Conservation (phyloP, 2,329 filamentous ascomycete species). For the Diaporthe ampelina region DNA sequence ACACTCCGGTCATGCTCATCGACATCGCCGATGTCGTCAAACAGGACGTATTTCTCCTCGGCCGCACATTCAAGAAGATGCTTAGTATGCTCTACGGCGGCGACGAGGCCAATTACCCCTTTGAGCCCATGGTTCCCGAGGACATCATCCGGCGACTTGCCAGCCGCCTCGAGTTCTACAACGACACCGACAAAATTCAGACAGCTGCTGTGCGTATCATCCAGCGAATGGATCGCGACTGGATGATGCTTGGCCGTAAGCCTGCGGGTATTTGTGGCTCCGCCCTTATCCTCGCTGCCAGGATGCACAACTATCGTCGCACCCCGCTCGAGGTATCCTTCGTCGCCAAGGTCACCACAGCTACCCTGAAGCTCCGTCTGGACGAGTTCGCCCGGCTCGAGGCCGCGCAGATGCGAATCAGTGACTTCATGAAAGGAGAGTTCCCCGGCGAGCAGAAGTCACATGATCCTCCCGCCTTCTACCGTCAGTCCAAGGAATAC, state of each 20-base stretch:
- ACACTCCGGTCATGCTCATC: slow-evolving; percentile 92
- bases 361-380: slow-evolving; percentile 91
- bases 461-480: slow-evolving; percentile 88
- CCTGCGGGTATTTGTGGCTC: slow-evolving; percentile 96
- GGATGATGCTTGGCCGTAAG: slow-evolving; percentile 95
- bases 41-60: slow-evolving; percentile 93
- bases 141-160: slow-evolving; percentile 93
- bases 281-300: slow-evolving; percentile 92
- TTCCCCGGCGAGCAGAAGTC: slow-evolving; percentile 67
- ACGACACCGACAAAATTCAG: slow-evolving; percentile 85
- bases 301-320: slow-evolving; percentile 98
- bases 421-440: slow-evolving; percentile 68
- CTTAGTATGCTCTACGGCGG: slow-evolving; percentile 77
- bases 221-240: slow-evolving; percentile 94
- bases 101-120: slow-evolving; percentile 53
- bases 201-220: slow-evolving; percentile 90
- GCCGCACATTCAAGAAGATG: slow-evolving; percentile 88
- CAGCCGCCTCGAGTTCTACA: slow-evolving; percentile 89
- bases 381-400: slow-evolving; percentile 93
- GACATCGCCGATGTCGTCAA: slow-evolving; percentile 88
- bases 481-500: slow-evolving; percentile 73
- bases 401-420: slow-evolving; percentile 86
- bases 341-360: slow-evolving; percentile 94
- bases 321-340: slow-evolving; percentile 97
- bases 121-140: slow-evolving; percentile 84